A percentile compares a stretch with the other conserved stretches of the same genome.
These are phyloP conservation scores for Taxawa tesnikishii DNA, from an alignment of 2,329 filamentous ascomycete species.

Conservation along the genomic window DNA sequence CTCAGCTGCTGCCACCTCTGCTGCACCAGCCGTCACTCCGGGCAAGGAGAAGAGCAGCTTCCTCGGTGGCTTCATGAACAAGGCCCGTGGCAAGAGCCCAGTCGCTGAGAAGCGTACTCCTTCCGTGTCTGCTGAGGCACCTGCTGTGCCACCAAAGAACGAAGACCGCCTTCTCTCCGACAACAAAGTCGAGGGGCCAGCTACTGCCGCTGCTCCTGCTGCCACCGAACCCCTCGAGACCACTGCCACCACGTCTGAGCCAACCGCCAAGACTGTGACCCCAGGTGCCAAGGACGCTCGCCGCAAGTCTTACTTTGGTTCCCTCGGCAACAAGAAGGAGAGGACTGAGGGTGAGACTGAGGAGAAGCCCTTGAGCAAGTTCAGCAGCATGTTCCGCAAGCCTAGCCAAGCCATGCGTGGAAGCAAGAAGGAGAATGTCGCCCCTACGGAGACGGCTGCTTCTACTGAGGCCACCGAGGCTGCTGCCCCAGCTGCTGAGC, in stretches of 20 bases:
- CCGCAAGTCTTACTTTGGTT: constrained; percentile 12
- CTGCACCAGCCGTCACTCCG: constrained; percentile 11
- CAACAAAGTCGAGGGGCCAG: constrained; percentile 11
- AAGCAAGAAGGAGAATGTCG: constrained; percentile 22
- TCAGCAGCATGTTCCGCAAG: constrained; percentile 23
- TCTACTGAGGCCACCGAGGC: constrained; percentile 8
- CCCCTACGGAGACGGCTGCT: constrained; percentile 22
- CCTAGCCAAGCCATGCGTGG: constrained; percentile 28
- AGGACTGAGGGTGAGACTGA: constrained; percentile 14
- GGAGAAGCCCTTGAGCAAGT: constrained; percentile 14
- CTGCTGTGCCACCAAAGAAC: constrained; percentile 27
- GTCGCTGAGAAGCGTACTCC: constrained; percentile 6
- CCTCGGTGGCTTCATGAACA: constrained; percentile 9
- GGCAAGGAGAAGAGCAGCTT: constrained; percentile 10
- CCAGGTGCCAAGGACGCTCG: constrained; percentile 9
- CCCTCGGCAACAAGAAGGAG: constrained; percentile 9
- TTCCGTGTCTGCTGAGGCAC: constrained; percentile 7
- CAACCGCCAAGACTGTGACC: constrained; percentile 4
- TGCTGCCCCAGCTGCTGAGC: constrained; percentile 2
- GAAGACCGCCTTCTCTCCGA: constrained; percentile 62
- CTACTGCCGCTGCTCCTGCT: constrained; percentile 9
- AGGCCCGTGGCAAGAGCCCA: constrained; percentile 10
- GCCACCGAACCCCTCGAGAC: constrained; percentile 11
- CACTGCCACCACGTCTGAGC: constrained; percentile 6
- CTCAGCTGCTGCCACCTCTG: constrained; percentile 10